Evolutionary conservation across 2,329 filamentous ascomycete genomes (phyloP).

Genomic region (Ascochyta koolunga): DNA sequence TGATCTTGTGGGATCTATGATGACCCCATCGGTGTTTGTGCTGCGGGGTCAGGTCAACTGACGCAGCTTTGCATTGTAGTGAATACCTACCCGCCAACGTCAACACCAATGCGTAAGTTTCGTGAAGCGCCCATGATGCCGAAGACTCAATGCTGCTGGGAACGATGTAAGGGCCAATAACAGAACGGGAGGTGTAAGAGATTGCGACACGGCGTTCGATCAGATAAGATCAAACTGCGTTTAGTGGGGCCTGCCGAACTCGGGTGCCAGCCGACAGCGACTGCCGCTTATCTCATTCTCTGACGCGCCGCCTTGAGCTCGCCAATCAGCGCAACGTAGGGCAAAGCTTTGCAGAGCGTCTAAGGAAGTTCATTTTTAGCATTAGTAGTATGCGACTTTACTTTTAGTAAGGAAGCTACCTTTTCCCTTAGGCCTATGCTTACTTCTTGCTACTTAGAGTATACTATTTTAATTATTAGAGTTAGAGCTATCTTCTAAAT

Average conservation of each 20-base stretch:
- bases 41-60: constrained; percentile 22
- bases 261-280: background rate
- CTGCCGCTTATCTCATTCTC: too few relatives aligned
- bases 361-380: too few relatives aligned
- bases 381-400: too few relatives aligned
- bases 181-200: background rate
- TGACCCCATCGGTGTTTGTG: constrained; percentile 47
- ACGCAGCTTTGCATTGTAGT: background rate
- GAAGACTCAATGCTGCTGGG: background rate
- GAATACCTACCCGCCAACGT: constrained; percentile 49
- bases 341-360: too few relatives aligned
- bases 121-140: constrained; percentile 19
- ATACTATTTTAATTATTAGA: too few relatives aligned
- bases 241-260: constrained; percentile 8
- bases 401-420: too few relatives aligned
- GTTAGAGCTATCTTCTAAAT: too few relatives aligned
- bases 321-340: too few relatives aligned
- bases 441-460: too few relatives aligned
- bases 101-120: constrained; percentile 51
- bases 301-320: too few relatives aligned
- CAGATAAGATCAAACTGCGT: constrained; percentile 11
- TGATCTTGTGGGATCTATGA: constrained; percentile 42
- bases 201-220: background rate
- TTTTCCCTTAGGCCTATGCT: too few relatives aligned
- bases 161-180: constrained; percentile 1